Conservation (phyloP, 2,329 filamentous ascomycete species). For the Penicillium palitans region DNA sequence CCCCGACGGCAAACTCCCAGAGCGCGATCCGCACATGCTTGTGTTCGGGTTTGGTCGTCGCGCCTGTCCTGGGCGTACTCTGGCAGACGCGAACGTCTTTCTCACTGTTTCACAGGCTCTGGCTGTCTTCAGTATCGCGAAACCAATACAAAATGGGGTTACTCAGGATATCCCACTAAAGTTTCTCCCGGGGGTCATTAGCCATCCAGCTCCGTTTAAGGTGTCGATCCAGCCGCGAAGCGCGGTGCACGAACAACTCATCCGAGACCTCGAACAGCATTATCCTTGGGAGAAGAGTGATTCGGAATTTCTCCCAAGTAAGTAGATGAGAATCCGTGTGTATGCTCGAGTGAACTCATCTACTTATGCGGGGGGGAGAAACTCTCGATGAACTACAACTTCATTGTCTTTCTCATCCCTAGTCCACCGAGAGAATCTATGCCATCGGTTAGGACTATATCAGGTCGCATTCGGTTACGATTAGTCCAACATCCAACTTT, state of each 20-base stretch:
- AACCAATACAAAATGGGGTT: constrained; percentile 16
- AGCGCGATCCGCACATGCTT: constrained; percentile 39
- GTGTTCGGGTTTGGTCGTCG: constrained; percentile 27
- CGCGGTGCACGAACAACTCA: constrained; percentile 33
- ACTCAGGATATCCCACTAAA: constrained; percentile 12
- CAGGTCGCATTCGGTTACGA: not conserved
- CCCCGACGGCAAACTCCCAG: constrained; percentile 29
- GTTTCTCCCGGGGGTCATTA: constrained; percentile 26
- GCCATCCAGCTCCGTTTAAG: constrained; percentile 41
- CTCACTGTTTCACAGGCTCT: constrained; percentile 20
- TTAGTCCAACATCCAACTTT: not conserved
- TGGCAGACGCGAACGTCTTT: constrained; percentile 24
- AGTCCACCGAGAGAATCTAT: not conserved
- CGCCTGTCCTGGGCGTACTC: constrained; percentile 22
- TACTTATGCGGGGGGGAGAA: not conserved
- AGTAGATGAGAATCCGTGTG: not conserved
- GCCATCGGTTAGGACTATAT: not conserved
- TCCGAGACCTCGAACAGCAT: constrained; percentile 35
- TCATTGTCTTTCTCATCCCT: not conserved
- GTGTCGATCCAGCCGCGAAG: constrained; percentile 38
- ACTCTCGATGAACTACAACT: not conserved
- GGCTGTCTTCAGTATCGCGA: constrained; percentile 22
- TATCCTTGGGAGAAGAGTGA: constrained; percentile 46
- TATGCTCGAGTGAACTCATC: not conserved
- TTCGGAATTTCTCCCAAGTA: constrained; percentile 18